phyloP scores from a whole-genome alignment of 2,329 filamentous ascomycete species.

The Alternaria solani region DNA sequence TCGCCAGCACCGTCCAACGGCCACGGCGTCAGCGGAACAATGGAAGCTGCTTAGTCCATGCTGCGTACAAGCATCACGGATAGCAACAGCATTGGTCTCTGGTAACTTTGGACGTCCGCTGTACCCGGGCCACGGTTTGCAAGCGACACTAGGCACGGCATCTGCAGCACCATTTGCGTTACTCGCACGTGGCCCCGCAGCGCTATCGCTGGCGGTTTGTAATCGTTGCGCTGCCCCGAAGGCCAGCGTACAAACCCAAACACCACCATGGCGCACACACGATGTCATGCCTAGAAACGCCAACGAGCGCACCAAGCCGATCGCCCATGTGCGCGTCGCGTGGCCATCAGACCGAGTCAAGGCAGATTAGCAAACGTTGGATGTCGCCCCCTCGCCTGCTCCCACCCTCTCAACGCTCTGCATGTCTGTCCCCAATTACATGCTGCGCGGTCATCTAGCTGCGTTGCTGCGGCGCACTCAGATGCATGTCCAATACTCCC shows the following conservation, averaged over 20 bases:
- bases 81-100: constrained; percentile 3
- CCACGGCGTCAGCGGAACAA: constrained; percentile 24
- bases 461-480: constrained; percentile 13
- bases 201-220: constrained; percentile 3
- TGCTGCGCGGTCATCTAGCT: constrained; percentile 21
- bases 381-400: constrained; percentile 2
- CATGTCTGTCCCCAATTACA: constrained; percentile 11
- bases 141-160: constrained; percentile 2
- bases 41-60: constrained; percentile 16
- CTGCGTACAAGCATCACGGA: constrained; percentile 2
- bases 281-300: constrained; percentile 11
- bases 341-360: constrained; percentile 13
- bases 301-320: constrained; percentile 18
- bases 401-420: background rate
- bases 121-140: constrained; percentile 13
- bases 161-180: background rate
- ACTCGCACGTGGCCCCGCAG: constrained; percentile 8
- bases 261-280: constrained; percentile 10
- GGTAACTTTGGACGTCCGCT: constrained; percentile 9
- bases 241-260: constrained; percentile 2
- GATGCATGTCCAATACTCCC: constrained; percentile 11
- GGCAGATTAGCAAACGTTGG: constrained; percentile 7
- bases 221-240: background rate
- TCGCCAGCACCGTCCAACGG: constrained; percentile 28
- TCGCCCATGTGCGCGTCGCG: constrained; percentile 25